A percentile compares a stretch with the other conserved stretches of the same genome.
Evolutionary conservation across 1,284 basidiomycete genomes (phyloP).

Genomic region (Vanrija pseudolonga): DNA sequence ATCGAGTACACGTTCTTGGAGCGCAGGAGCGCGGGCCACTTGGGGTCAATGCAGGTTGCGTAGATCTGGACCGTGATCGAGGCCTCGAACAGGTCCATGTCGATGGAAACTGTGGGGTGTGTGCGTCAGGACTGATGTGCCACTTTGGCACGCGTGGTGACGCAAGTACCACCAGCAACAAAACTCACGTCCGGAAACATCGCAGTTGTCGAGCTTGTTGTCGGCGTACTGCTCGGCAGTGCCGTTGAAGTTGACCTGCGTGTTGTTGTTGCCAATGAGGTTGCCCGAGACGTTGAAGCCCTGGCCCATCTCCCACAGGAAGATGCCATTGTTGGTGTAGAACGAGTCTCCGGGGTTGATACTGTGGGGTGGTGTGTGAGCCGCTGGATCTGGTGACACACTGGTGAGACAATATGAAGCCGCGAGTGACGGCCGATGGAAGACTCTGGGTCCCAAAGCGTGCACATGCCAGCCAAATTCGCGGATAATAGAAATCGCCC

Average conservation of each 20-base stretch:
- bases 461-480: too few relatives aligned
- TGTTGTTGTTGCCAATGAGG: slow-evolving; percentile 6
- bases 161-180: too few relatives aligned
- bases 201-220: slow-evolving; percentile 16
- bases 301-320: slow-evolving; percentile 22
- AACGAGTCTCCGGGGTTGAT: slow-evolving; percentile 16
- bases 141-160: too few relatives aligned
- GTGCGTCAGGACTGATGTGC: too few relatives aligned
- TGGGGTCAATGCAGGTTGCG: slow-evolving; percentile 21
- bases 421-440: too few relatives aligned
- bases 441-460: too few relatives aligned
- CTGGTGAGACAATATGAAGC: too few relatives aligned
- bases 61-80: slow-evolving; percentile 13
- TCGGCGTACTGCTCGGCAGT: slow-evolving; percentile 16
- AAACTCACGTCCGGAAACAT: slow-evolving; percentile 13
- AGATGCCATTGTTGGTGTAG: slow-evolving; percentile 19
- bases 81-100: slow-evolving; percentile 18
- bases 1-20: slow-evolving; percentile 11
- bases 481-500: too few relatives aligned
- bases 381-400: too few relatives aligned
- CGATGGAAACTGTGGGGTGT: slow-evolving; percentile 3
- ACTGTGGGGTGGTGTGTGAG: background rate
- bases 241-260: slow-evolving; percentile 15
- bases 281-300: slow-evolving; percentile 14
- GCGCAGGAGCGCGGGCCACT: slow-evolving; percentile 18